These are phyloP conservation scores for Ophiostoma novo-ulmi DNA, from an alignment of 2,329 filamentous ascomycete genomes.

Conservation along the genomic window DNA sequence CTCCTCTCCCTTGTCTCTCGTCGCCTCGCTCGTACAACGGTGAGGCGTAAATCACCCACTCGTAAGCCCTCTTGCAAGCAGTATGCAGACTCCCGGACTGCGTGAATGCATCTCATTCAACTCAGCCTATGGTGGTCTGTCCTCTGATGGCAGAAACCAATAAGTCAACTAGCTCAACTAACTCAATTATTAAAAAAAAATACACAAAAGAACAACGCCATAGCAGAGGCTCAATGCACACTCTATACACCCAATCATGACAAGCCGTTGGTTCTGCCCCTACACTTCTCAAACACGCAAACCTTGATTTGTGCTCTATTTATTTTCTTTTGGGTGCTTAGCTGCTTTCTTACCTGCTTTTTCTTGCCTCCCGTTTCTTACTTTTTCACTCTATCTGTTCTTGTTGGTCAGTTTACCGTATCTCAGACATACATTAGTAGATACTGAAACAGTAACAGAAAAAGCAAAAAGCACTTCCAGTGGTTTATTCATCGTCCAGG, in stretches of 20 bases:
- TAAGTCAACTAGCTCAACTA: not conserved
- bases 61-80: not conserved
- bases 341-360: not conserved
- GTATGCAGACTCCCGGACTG: not conserved
- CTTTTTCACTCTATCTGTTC: not conserved
- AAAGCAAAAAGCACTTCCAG: not conserved
- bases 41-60: not conserved
- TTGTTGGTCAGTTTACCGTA: not conserved
- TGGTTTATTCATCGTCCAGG: not conserved
- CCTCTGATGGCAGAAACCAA: not conserved
- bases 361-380: not conserved
- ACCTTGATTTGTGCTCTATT: constrained; percentile 1
- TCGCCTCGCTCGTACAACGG: not conserved
- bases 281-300: constrained; percentile 5
- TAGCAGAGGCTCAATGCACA: not conserved
- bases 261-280: not conserved
- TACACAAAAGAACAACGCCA: not conserved
- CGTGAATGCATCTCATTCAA: not conserved
- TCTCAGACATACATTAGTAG: constrained; percentile 1
- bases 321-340: not conserved
- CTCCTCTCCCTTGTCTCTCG: not conserved
- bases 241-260: not conserved
- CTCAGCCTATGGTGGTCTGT: not conserved
- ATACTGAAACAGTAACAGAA: not conserved
- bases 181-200: not conserved